These are phyloP conservation scores for Cocos nucifera DNA, from an alignment of 176 grass and related monocot species.

Conservation along the genomic window DNA sequence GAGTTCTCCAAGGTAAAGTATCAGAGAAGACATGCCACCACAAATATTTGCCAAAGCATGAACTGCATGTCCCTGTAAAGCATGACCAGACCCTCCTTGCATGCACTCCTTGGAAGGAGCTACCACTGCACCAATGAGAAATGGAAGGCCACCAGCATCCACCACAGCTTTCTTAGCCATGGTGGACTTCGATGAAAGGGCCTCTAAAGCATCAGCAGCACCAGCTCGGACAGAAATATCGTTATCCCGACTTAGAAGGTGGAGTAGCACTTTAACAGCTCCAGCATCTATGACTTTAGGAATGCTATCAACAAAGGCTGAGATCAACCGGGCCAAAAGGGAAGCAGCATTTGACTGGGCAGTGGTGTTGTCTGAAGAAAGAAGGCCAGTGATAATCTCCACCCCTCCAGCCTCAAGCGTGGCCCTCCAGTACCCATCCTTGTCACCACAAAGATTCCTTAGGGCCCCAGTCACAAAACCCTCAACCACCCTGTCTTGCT, in stretches of 20 bases:
- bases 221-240: constrained; percentile 83
- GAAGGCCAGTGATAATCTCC: constrained; percentile 89
- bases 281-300: constrained; percentile 80
- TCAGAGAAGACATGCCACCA: constrained; percentile 64
- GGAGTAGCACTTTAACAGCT: constrained; percentile 70
- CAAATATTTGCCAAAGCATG: constrained; percentile 90
- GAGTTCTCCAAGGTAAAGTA: constrained; percentile 82
- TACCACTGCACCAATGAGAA: constrained; percentile 88
- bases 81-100: constrained; percentile 67
- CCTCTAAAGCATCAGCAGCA: constrained; percentile 96
- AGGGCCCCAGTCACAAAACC: constrained; percentile 87
- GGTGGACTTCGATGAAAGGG: constrained; percentile 73
- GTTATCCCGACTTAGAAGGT: constrained; percentile 69
- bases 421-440: constrained; percentile 89
- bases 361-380: constrained; percentile 78
- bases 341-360: constrained; percentile 93
- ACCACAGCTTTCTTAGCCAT: constrained; percentile 91
- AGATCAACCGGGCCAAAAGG: constrained; percentile 80
- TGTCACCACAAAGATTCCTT: constrained; percentile 91
- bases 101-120: constrained; percentile 95
- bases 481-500: constrained; percentile 74
- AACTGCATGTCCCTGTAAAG: constrained; percentile 75
- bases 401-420: constrained; percentile 89
- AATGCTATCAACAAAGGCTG: constrained; percentile 73
- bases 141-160: constrained; percentile 75